A percentile compares a stretch with the other conserved stretches of the same genome.
phyloP scores from a whole-genome alignment of 2,329 filamentous ascomycete species.

The Penicillium rolfsii region DNA sequence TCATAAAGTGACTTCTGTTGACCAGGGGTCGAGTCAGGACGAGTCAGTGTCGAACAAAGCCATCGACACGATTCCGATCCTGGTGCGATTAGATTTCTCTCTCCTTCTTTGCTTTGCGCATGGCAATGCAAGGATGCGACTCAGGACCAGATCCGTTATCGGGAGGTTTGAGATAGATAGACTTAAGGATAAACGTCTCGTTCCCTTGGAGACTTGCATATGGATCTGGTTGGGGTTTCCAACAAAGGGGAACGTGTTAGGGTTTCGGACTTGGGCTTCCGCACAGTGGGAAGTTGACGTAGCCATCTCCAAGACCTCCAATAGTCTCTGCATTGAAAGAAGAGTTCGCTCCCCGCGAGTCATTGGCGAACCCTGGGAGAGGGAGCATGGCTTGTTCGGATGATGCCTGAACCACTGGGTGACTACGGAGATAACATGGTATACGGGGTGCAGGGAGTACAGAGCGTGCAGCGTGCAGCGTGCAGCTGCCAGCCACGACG shows the following conservation, averaged over 20 bases:
- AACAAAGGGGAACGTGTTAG: neutral
- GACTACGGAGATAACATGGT: neutral
- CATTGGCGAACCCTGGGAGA: neutral
- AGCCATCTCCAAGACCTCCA: conserved; percentile 12
- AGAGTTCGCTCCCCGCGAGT: neutral
- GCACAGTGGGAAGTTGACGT: conserved; percentile 4
- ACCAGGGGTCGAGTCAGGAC: neutral
- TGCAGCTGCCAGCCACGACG: neutral
- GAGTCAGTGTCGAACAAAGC: conserved; percentile 1
- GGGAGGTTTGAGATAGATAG: neutral
- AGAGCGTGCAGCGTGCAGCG: neutral
- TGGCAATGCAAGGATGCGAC: neutral
- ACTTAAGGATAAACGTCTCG: neutral
- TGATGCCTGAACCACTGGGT: neutral
- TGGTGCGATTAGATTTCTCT: neutral
- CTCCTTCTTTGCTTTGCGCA: neutral
- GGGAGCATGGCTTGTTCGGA: neutral
- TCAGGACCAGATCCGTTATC: neutral
- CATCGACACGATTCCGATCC: neutral
- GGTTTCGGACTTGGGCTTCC: neutral
- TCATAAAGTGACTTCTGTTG: no score
- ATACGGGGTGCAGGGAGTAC: neutral
- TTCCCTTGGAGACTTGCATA: neutral
- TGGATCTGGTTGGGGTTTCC: neutral
- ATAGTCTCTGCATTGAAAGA: conserved; percentile 11